Base-by-base conservation (phyloP, 495 filamentous ascomycete genomes). In the Podospora pseudoanserina region DNA sequence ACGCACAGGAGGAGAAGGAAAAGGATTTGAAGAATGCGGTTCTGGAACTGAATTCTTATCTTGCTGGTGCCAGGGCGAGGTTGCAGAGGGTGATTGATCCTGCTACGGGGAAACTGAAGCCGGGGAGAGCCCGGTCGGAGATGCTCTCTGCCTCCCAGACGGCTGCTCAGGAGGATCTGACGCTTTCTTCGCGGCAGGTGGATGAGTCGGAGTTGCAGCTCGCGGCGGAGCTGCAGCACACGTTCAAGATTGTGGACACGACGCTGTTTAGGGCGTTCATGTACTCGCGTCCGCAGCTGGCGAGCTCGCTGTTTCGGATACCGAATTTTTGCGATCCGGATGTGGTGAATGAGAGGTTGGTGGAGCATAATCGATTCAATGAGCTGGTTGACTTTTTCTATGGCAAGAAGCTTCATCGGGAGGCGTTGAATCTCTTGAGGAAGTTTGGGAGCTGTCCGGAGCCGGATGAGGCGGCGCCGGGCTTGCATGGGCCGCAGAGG, bases 351-450 rank as follows among this genome's bases (percentile, higher is more conserved):
- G 91, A 97, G 77, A 89, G 91, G 68, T 83, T 99, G 9, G 88
- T 96, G 67, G 93, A 97, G 75, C 91, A 89, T 63, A 90, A 91
- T 56, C 91, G 93, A 60, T 97, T 97, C 77, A 92, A 90, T 65
- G 95, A 98, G 75, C 81, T 99, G 0, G 94, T 99, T 32, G 94
- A 99, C 73, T 99, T 99, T 76, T 89, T 97, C 68, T 92, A 95
- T 71, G 94, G 95, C 65, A 98, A 98, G 81, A 94, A 90, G 75
- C 85, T 97, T 15, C 95, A 99, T 76, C 88, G 89, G 19, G 88
- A 94, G 69, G 95, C 96, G 0, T 82, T 99, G 27, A 90, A 93
- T 63, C 78, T 98, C 34, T 83, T 99, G 19, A 82, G 86, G 63
- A 90, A 88, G 59, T 98, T 98, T 76, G 95, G 96, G 15, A 86